These are phyloP conservation scores for Ustulina deusta DNA, from an alignment of 2,329 filamentous ascomycete genomes.

Conservation along the genomic window DNA sequence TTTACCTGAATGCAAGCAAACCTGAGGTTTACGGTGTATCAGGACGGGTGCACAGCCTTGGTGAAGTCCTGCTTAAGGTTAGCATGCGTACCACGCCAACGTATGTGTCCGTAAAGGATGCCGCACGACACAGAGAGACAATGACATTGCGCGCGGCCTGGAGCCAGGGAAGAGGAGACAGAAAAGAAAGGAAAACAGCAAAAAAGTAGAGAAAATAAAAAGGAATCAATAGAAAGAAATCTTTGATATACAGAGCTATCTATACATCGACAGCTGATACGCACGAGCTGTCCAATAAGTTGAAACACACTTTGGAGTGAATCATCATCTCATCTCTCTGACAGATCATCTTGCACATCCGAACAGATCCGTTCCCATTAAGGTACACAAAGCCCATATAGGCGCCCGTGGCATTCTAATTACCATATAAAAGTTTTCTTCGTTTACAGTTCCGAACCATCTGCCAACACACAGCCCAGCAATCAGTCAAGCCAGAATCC, in stretches of 20 bases:
- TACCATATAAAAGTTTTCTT: conserved; percentile 1
- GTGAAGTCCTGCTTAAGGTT: conserved; percentile 11
- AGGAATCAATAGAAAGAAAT: background rate
- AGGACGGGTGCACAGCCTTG: conserved; percentile 28
- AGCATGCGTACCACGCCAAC: background rate
- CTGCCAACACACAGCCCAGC: background rate
- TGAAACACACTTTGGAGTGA: conserved; percentile 26
- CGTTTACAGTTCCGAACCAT: background rate
- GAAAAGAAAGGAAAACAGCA: background rate
- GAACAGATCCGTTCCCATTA: conserved; percentile 23
- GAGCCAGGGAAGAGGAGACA: background rate
- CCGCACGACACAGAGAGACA: background rate
- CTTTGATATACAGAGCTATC: background rate
- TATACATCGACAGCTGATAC: conserved; percentile 6
- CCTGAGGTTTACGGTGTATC: conserved; percentile 16
- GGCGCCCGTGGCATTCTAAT: background rate
- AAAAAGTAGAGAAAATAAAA: background rate
- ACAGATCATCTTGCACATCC: conserved; percentile 29
- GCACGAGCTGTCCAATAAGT: conserved; percentile 12
- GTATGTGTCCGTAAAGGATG: background rate
- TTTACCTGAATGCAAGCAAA: background rate
- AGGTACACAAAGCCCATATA: background rate
- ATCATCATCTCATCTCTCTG: conserved; percentile 26
- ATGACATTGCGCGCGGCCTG: background rate
- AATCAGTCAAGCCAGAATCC: background rate